These are phyloP conservation scores for Amorphotheca resinae DNA, from an alignment of 495 filamentous ascomycete species.

Conservation along the genomic window DNA sequence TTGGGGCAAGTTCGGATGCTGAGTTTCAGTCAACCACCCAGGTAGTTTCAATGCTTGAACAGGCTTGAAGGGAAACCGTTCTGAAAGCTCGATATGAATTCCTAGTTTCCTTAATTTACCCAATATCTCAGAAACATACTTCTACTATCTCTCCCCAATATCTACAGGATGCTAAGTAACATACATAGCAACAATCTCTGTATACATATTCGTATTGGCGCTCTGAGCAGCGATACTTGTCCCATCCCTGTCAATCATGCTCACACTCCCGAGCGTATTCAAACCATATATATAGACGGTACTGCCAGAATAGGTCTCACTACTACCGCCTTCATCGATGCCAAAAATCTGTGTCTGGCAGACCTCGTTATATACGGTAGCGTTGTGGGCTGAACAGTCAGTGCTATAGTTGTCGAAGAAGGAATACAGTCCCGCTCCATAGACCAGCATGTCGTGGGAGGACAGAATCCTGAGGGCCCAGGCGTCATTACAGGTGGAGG, in stretches of 20 bases:
- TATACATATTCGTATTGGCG: background rate
- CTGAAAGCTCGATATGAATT: too few species aligned
- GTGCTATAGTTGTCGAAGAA: constrained; percentile 51
- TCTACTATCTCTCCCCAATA: too few species aligned
- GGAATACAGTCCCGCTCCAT: constrained; percentile 61
- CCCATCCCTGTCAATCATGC: background rate
- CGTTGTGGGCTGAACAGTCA: constrained; percentile 24
- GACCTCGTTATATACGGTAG: constrained; percentile 31
- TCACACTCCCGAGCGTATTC: constrained; percentile 34
- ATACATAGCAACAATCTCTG: background rate
- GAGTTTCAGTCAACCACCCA: too few species aligned
- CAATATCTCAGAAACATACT: too few species aligned
- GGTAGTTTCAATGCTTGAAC: too few species aligned
- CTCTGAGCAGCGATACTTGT: background rate
- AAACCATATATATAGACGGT: constrained; percentile 41
- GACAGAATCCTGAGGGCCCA: constrained; percentile 56
- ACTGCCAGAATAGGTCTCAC: constrained; percentile 12
- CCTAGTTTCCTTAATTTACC: too few species aligned
- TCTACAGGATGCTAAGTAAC: background rate
- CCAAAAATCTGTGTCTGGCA: constrained; percentile 43
- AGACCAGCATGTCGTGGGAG: constrained; percentile 45
- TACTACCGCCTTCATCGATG: constrained; percentile 27
- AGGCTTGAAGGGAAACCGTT: too few species aligned
- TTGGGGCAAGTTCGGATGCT: too few species aligned
- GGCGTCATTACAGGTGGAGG: constrained; percentile 35